Conservation (phyloP, 768 basidiomycete genomes). For the Termitomyces sp. region DNA sequence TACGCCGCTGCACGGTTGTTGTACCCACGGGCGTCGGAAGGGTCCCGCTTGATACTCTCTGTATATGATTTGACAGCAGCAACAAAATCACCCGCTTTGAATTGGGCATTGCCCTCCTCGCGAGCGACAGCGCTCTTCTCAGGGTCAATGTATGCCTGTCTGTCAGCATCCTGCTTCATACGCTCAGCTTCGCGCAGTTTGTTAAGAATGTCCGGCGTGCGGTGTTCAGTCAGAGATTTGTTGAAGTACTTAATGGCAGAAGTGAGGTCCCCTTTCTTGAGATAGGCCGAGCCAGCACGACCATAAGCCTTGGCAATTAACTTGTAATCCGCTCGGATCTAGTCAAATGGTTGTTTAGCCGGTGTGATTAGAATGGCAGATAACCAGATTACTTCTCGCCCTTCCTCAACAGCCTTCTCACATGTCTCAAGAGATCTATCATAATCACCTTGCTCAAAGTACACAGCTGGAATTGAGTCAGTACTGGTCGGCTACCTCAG, state of each 20-base stretch:
- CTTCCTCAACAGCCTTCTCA: conserved; percentile 96
- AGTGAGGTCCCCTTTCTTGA: conserved; percentile 68
- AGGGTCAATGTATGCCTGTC: conserved; percentile 83
- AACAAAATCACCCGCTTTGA: conserved; percentile 92
- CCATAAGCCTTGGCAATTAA: conserved; percentile 92
- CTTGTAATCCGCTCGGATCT: conserved; percentile 92
- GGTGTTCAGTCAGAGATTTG: conserved; percentile 94
- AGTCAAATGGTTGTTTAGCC: conserved; percentile 1
- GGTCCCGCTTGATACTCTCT: conserved; percentile 96
- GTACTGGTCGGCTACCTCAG: neutral
- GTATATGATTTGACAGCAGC: conserved; percentile 88
- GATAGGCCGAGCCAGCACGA: conserved; percentile 81
- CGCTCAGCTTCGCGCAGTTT: conserved; percentile 87
- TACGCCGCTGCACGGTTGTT: conserved; percentile 99
- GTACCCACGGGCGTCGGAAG: conserved; percentile 85
- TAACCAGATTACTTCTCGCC: conserved; percentile 51
- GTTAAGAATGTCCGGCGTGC: conserved; percentile 86
- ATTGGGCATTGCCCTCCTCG: conserved; percentile 88
- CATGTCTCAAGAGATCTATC: conserved; percentile 88
- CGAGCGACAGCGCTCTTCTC: conserved; percentile 76
- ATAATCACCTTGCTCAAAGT: conserved; percentile 91
- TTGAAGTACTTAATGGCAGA: conserved; percentile 88
- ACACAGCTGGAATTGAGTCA: conserved; percentile 55
- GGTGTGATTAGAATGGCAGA: neutral
- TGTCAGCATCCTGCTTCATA: conserved; percentile 69